phyloP scores from a whole-genome alignment of 1,139 yeast genomes.

The Nakaseomyces glabratus region DNA sequence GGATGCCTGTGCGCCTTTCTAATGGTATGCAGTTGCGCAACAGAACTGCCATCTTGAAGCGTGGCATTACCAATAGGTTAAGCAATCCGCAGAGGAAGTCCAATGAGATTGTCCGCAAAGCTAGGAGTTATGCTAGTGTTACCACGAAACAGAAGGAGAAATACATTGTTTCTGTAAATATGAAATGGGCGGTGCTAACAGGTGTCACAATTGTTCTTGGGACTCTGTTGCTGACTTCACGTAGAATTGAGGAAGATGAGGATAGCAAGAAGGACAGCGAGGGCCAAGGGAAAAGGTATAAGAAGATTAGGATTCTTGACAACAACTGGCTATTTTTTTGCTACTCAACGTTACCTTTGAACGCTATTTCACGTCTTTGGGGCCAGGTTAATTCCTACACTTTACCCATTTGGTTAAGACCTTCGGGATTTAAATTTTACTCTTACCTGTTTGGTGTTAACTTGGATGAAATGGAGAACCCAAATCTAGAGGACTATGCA shows the following conservation, averaged over 20 bases:
- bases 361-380: conserved; percentile 89
- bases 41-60: conserved; percentile 22
- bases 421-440: conserved; percentile 72
- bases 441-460: conserved; percentile 80
- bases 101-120: conserved; percentile 11
- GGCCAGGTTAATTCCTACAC: conserved; percentile 79
- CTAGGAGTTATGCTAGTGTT: conserved; percentile 8
- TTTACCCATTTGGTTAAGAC: conserved; percentile 82
- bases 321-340: conserved; percentile 85
- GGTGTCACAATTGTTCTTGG: conserved; percentile 28
- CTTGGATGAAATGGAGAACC: conserved; percentile 79
- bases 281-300: conserved; percentile 7
- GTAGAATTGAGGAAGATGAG: conserved; percentile 18
- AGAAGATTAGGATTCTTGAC: conserved; percentile 24
- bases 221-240: conserved; percentile 20
- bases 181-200: conserved; percentile 41
- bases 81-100: conserved; percentile 11
- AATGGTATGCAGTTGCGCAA: conserved; percentile 20
- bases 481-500: conserved; percentile 60
- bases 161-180: conserved; percentile 10
- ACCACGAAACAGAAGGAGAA: conserved; percentile 6
- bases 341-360: conserved; percentile 82
- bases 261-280: conserved; percentile 19
- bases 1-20: conserved; percentile 15
- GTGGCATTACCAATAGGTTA: conserved; percentile 18